These are phyloP conservation scores for Russula lepida DNA, from an alignment of 768 basidiomycete genomes.

Conservation along the genomic window DNA sequence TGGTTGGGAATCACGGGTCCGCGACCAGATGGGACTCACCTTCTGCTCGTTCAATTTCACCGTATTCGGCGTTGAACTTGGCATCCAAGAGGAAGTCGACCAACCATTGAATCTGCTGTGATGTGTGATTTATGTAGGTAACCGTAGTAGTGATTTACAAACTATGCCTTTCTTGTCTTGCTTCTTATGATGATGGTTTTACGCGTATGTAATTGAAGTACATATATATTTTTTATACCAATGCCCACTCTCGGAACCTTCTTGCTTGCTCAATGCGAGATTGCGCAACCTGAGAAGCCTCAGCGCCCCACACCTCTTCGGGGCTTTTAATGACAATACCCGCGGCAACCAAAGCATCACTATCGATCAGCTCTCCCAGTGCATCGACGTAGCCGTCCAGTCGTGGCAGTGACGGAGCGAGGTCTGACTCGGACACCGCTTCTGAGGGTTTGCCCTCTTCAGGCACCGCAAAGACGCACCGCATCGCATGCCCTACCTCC, in stretches of 20 bases:
- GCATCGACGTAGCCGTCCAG: conserved; percentile 18
- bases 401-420: background rate
- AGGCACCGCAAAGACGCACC: conserved; percentile 30
- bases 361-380: conserved; percentile 24
- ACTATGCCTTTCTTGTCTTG: background rate
- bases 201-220: background rate
- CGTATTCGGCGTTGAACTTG: conserved; percentile 26
- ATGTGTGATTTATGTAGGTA: background rate
- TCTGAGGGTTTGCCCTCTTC: conserved; percentile 1
- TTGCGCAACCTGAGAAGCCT: background rate
- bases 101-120: background rate
- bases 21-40: conserved; percentile 51
- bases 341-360: background rate
- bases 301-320: conserved; percentile 16
- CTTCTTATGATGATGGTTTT: background rate
- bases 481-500: conserved; percentile 63
- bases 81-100: conserved; percentile 26
- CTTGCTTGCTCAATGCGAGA: conserved; percentile 6
- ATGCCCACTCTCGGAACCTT: conserved; percentile 9
- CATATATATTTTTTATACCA: background rate
- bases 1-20: conserved; percentile 58
- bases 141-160: background rate
- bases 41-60: conserved; percentile 44
- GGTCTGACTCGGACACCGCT: background rate
- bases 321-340: background rate